Evolutionary conservation across 768 basidiomycete species (phyloP).

Genomic region (Lactifluus hygrophoroides): DNA sequence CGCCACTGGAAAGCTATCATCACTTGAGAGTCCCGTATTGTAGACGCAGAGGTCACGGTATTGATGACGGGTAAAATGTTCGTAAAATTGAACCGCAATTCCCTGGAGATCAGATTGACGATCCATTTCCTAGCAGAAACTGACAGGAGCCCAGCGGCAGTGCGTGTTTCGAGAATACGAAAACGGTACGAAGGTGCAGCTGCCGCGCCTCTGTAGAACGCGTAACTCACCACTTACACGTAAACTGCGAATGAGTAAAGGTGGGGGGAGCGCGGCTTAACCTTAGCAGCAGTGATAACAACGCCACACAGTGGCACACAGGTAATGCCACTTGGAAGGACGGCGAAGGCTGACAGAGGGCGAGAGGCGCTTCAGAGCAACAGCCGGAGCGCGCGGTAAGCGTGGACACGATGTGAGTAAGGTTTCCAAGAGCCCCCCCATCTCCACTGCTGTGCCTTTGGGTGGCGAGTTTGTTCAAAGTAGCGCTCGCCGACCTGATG

Average conservation of each 20-base stretch:
- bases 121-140: neutral
- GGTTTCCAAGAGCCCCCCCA: neutral
- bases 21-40: too few relatives aligned
- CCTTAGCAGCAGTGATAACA: neutral
- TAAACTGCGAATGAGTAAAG: too few relatives aligned
- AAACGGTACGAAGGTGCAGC: neutral
- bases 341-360: too few relatives aligned
- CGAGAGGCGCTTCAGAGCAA: neutral
- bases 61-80: too few relatives aligned
- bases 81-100: too few relatives aligned
- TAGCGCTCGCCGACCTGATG: neutral
- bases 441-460: neutral
- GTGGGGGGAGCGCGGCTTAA: neutral
- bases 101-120: too few relatives aligned
- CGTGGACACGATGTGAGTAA: neutral
- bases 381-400: neutral
- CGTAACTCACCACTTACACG: neutral
- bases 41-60: too few relatives aligned
- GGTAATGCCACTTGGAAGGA: too few relatives aligned
- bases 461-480: neutral
- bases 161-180: neutral
- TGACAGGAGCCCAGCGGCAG: neutral
- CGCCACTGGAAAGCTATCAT: neutral
- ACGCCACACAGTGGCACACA: slow-evolving; percentile 1
- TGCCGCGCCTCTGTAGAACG: neutral